These are phyloP conservation scores for Agrocybe praecox DNA, from an alignment of 768 basidiomycete species.

Conservation along the genomic window DNA sequence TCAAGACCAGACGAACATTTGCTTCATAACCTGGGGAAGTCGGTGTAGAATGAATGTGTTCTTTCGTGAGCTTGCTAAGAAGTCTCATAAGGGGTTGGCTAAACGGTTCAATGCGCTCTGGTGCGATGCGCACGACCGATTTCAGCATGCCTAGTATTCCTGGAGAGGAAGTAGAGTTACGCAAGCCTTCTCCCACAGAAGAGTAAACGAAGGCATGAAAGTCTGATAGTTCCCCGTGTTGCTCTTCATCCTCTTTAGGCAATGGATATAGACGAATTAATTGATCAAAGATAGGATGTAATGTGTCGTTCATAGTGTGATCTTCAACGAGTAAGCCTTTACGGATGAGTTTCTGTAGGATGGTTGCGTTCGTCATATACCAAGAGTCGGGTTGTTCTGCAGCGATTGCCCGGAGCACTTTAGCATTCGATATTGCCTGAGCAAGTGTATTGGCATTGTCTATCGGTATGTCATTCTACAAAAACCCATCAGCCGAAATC, in stretches of 20 bases:
- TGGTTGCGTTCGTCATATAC: constrained; percentile 70
- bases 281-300: constrained; percentile 82
- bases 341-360: constrained; percentile 82
- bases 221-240: constrained; percentile 68
- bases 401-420: constrained; percentile 86
- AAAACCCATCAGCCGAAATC: neutral
- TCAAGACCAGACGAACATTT: constrained; percentile 65
- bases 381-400: constrained; percentile 83
- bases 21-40: constrained; percentile 54
- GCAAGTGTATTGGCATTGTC: constrained; percentile 61
- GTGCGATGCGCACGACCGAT: constrained; percentile 76
- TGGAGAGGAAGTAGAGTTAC: constrained; percentile 68
- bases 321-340: constrained; percentile 88
- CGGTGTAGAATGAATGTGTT: constrained; percentile 69
- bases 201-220: constrained; percentile 79
- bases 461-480: constrained; percentile 69
- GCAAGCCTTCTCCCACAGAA: constrained; percentile 78
- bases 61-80: constrained; percentile 83
- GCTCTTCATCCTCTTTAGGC: constrained; percentile 78
- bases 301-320: constrained; percentile 72
- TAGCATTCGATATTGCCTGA: constrained; percentile 79
- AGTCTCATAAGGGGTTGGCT: constrained; percentile 77
- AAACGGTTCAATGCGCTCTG: constrained; percentile 86
- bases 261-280: constrained; percentile 78
- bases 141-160: constrained; percentile 88